Evolutionary conservation across 768 basidiomycete species (phyloP), one percentile per base, ranked within the genome.

Genomic region (Boletus rex-veris): DNA sequence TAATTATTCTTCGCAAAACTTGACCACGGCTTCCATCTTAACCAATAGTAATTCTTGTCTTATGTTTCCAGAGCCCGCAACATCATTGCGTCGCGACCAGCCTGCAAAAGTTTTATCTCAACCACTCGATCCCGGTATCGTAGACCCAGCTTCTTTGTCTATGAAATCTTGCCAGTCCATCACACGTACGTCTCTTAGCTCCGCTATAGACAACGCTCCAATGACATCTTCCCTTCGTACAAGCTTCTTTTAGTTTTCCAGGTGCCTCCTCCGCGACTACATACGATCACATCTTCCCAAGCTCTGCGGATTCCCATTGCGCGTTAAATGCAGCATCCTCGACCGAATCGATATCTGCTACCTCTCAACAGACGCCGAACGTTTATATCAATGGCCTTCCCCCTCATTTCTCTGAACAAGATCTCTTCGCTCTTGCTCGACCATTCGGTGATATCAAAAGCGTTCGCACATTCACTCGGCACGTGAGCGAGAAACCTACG

Each of bases 361-460:
- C 48, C 12, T 61, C 61, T 44, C 55, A 64, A 39, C 64, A 60
- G 21, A 83, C 87, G 1, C 88, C 90, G 1, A 92, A 92, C 61
- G 86, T 92, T 0, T 92, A 92, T 66, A 91, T 92, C 73, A 92
- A 92, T 63, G 90, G 90, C 12, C 79, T 93, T 15, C 90, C 89
- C 3, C 86, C 90, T 5, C 83, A 90, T 70, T 92, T 81, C 62
- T 84, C 88, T 0, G 90, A 92, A 63, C 89, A 90, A 55, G 80
- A 90, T 56, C 75, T 93, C 39, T 84, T 84, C 60, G 81, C 81
- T 28, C 81, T 93, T 50, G 79, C 86, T 33, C 71, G 77, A 21
- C 85, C 82, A n/a, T 93, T 83, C 59, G 90, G 90, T 4, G 75
- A 74, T 21, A 82, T 93, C 11, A 71, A 83, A 61, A 92, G 90